Evolutionary conservation across 106 monocot genomes (phyloP).

Genomic region (Alisma plantagoaquatica): DNA sequence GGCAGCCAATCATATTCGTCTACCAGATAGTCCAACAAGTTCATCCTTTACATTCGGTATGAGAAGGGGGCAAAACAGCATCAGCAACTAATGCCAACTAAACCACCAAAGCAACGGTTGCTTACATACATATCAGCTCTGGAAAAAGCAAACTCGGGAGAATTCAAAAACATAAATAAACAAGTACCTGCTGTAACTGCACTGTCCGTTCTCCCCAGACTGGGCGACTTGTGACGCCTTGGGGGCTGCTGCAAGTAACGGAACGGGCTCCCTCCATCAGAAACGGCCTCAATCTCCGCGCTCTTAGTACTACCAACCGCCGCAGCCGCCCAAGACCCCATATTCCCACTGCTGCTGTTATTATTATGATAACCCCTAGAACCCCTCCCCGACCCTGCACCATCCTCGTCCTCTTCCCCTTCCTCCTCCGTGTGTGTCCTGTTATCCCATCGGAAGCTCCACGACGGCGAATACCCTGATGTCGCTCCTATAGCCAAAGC

Average conservation of each 20-base stretch:
- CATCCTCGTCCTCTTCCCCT: slow-evolving; percentile 33
- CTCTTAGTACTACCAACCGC: slow-evolving; percentile 39
- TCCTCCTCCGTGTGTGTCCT: slow-evolving; percentile 90
- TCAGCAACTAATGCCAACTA: too few species aligned
- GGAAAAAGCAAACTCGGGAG: slow-evolving; percentile 2
- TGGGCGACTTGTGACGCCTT: slow-evolving; percentile 24
- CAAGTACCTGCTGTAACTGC: too few species aligned
- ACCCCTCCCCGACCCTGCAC: too few species aligned
- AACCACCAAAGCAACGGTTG: too few species aligned
- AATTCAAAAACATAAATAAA: too few species aligned
- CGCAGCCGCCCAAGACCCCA: too few species aligned
- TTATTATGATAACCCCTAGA: slow-evolving; percentile 30
- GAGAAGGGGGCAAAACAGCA: too few species aligned
- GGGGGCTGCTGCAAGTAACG: slow-evolving; percentile 9
- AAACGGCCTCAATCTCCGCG: slow-evolving; percentile 46
- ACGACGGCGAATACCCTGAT: slow-evolving; percentile 90
- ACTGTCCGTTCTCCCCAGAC: slow-evolving; percentile 4
- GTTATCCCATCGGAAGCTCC: slow-evolving; percentile 93
- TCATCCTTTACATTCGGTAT: too few species aligned
- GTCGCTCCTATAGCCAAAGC: too few species aligned
- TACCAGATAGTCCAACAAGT: too few species aligned
- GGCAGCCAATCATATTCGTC: too few species aligned
- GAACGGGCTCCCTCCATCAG: slow-evolving; percentile 28
- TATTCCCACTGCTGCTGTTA: slow-evolving; percentile 37
- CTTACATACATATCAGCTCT: slow-evolving; percentile 30